Evolutionary conservation across 169 alveolate genomes (phyloP).

Genomic region (Babesia gibsoni): DNA sequence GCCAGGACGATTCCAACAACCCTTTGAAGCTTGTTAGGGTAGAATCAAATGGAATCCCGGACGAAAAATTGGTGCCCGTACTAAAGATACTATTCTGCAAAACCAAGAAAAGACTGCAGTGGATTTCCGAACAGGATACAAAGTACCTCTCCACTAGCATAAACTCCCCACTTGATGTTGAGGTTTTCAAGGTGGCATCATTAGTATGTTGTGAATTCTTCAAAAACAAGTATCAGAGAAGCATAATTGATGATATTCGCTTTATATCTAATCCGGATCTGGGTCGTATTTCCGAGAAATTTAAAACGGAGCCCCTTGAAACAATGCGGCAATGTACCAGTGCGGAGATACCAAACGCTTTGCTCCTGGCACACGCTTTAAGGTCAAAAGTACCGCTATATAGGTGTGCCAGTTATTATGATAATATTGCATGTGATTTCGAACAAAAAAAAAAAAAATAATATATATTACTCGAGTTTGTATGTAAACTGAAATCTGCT

Average conservation of each 20-base stretch:
- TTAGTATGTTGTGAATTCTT: slow-evolving; percentile 22
- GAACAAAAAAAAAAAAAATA: neutral
- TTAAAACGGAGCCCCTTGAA: neutral
- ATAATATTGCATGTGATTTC: neutral
- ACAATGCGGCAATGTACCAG: neutral
- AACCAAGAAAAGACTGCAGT: slow-evolving; percentile 43
- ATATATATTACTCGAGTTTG: neutral
- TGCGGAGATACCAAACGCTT: slow-evolving; percentile 11
- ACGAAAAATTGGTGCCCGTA: slow-evolving; percentile 17
- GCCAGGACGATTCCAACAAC: neutral
- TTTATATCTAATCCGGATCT: neutral
- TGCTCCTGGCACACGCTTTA: slow-evolving; percentile 45
- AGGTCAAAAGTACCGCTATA: slow-evolving; percentile 51
- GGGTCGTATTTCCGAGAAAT: neutral
- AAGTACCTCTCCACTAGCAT: slow-evolving; percentile 36
- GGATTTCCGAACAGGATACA: slow-evolving; percentile 31
- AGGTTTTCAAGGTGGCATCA: slow-evolving; percentile 54
- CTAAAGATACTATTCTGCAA: slow-evolving; percentile 53
- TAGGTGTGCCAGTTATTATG: slow-evolving; percentile 40
- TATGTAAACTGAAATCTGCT: slow-evolving; percentile 33
- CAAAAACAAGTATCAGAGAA: slow-evolving; percentile 5
- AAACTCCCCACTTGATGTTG: slow-evolving; percentile 60
- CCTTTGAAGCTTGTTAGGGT: slow-evolving; percentile 14
- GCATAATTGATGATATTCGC: slow-evolving; percentile 41
- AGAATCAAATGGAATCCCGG: slow-evolving; percentile 38